Base-by-base conservation (phyloP, 2,329 filamentous ascomycete species). In the Rhynchosporium graminicola region DNA sequence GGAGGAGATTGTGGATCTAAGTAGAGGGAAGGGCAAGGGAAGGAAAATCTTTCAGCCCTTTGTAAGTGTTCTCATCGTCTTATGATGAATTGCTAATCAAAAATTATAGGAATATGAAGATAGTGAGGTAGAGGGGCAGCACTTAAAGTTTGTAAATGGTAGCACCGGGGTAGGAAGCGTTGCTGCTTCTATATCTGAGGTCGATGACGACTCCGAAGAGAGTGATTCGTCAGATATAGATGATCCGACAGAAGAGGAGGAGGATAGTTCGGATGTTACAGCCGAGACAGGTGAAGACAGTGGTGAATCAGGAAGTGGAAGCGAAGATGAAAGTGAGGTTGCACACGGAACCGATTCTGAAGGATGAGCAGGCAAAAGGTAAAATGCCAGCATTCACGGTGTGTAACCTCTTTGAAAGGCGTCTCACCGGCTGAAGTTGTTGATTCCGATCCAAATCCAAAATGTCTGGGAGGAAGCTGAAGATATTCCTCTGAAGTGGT, bases 1-100 rank as follows among this genome's bases (percentile, higher is more conserved):
- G 42, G 57, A 59, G 20, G 46, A 51, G 15, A 59, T 59, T 20
- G 46, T 59, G 20, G 57, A 59, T 28, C 28, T 54, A 20, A 54
- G 51, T 42, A 8, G 51, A 4, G 51, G 51, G 3, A 52, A 42
- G 33, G 51, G 51, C 3, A 54, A 54, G n/a, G 51, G 33, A 5
- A 38, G 51, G 12, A 40, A 54, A 10, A 42, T 28, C 6, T 54
- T 42, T 12, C 3, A 54, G n/a, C 33, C 51, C 26, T 54, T 40
- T 13, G 51, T 54, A 42, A 5, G 51, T 54, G 1, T 4, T 26
- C 36, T 3, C 10, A 15, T 38, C 33, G 12, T 9, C 6, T 15
- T 29, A 12, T 28, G 9, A 13, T 15, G 4, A 3, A 13, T 15
- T 3, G 3, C 12, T 6, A 28, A 33, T 54, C 4, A 54, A 4